Conservation (phyloP, 352 stramenopile genomes). For the Phytophthora constricta region DNA sequence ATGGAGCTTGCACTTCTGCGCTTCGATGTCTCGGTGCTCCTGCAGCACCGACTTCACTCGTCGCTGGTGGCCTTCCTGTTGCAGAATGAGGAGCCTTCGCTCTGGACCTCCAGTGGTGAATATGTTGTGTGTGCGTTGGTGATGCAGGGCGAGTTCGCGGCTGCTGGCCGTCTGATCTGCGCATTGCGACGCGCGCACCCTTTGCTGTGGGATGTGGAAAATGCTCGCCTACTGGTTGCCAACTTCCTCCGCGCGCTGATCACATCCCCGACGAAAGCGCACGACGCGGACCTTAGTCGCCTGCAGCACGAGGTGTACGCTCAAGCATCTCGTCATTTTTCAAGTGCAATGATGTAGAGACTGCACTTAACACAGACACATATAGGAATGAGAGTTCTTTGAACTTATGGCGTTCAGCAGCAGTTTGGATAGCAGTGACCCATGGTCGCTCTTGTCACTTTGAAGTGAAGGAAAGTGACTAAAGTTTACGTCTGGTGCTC, state of each 20-base stretch:
- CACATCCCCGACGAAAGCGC: constrained; percentile 6
- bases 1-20: constrained; percentile 73
- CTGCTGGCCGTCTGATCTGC: constrained; percentile 57
- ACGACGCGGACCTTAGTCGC: constrained; percentile 6
- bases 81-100: constrained; percentile 8
- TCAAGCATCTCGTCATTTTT: constrained; percentile 31
- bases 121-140: constrained; percentile 78
- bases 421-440: too few relatives aligned
- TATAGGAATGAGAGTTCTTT: too few relatives aligned
- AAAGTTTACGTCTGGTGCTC: too few relatives aligned
- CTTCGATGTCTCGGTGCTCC: constrained; percentile 53
- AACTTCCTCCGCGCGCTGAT: constrained; percentile 59
- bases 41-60: constrained; percentile 50
- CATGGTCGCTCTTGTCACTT: too few relatives aligned
- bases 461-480: too few relatives aligned
- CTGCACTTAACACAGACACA: too few relatives aligned
- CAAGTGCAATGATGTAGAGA: constrained; percentile 27
- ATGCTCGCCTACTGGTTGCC: constrained; percentile 58
- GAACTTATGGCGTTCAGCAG: too few relatives aligned
- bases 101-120: constrained; percentile 69
- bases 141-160: constrained; percentile 47
- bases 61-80: constrained; percentile 50
- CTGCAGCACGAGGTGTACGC: constrained; percentile 44
- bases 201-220: constrained; percentile 76
- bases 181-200: constrained; percentile 61